phyloP scores from a whole-genome alignment of 1,284 basidiomycete genomes.

The Moniliophthora roreri region DNA sequence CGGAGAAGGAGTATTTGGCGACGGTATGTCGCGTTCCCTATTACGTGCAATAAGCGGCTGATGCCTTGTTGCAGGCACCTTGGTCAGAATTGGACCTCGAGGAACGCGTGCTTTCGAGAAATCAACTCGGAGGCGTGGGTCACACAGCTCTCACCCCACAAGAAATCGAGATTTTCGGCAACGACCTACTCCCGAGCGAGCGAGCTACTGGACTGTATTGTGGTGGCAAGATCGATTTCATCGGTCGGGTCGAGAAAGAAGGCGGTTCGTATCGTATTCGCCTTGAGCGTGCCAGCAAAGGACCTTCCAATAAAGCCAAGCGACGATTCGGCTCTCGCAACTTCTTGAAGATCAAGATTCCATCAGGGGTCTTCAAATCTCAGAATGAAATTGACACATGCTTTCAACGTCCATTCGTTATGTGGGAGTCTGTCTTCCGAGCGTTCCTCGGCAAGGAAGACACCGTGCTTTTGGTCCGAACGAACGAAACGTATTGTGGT shows the following conservation, averaged over 20 bases:
- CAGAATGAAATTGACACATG: conserved; percentile 21
- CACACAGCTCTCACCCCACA: neutral
- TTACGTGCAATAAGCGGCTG: neutral
- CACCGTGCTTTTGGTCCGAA: conserved; percentile 34
- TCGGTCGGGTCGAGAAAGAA: neutral
- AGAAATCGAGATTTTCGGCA: neutral
- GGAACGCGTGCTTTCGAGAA: conserved; percentile 1
- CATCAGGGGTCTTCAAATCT: conserved; percentile 16
- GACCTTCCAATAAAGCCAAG: conserved; percentile 10
- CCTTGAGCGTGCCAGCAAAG: conserved; percentile 4
- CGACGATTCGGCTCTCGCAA: conserved; percentile 40
- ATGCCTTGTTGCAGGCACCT: conserved; percentile 5
- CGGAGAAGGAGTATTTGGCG: neutral
- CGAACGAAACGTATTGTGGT: conserved; percentile 26
- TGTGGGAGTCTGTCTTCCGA: conserved; percentile 35
- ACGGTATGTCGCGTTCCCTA: neutral
- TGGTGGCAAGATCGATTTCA: conserved; percentile 13
- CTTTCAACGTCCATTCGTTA: conserved; percentile 33
- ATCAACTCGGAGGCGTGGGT: conserved; percentile 3
- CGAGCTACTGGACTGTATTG: neutral
- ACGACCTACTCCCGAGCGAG: neutral
- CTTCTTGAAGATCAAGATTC: conserved; percentile 34
- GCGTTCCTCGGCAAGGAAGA: conserved; percentile 39
- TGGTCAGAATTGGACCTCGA: conserved; percentile 14
- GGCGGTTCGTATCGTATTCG: neutral